Evolutionary conservation across 202 grass and related monocot genomes (phyloP).

Genomic region (Sporobolus alterniflorus): DNA sequence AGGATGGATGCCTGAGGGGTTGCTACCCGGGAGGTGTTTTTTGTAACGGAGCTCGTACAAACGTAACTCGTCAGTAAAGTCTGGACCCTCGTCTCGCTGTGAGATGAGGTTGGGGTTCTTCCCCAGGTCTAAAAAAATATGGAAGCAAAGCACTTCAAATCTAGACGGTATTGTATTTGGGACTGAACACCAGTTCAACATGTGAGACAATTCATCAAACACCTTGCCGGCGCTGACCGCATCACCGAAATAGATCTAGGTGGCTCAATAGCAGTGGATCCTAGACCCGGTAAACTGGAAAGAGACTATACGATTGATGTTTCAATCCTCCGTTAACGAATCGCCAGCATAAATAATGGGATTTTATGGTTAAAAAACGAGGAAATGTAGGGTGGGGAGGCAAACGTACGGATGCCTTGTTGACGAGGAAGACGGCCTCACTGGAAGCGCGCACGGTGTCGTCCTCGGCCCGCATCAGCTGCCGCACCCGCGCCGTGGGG

Average conservation of each 20-base stretch:
- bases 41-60: too few relatives aligned
- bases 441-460: conserved; percentile 46
- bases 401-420: conserved; percentile 69
- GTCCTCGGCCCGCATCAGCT: conserved; percentile 73
- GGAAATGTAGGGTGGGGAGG: neutral
- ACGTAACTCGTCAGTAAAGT: too few relatives aligned
- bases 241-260: neutral
- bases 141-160: neutral
- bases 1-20: too few relatives aligned
- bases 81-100: too few relatives aligned
- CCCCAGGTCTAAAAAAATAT: too few relatives aligned
- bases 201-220: conserved; percentile 23
- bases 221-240: neutral
- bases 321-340: neutral
- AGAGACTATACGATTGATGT: neutral
- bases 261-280: neutral
- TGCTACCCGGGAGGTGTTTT: too few relatives aligned
- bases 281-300: neutral
- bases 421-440: conserved; percentile 90
- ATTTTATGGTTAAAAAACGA: neutral
- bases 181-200: conserved; percentile 1
- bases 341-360: neutral
- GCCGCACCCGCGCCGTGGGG: conserved; percentile 64
- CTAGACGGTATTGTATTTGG: neutral
- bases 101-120: too few relatives aligned